Evolutionary conservation across 2,329 filamentous ascomycete genomes (phyloP).

Genomic region (Dothistroma septosporum): DNA sequence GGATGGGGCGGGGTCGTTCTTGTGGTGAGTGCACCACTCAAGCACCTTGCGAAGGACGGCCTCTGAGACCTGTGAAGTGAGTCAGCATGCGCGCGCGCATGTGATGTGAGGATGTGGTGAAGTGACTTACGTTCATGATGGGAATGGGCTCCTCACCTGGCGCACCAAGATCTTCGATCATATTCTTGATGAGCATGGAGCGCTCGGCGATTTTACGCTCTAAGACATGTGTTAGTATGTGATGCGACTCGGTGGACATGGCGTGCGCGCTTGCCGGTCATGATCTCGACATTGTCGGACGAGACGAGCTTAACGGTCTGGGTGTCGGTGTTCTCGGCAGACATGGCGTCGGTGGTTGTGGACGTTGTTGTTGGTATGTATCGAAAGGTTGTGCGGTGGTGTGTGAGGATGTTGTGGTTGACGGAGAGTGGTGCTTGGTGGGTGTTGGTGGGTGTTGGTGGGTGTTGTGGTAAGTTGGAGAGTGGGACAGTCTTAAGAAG

Average conservation of each 20-base stretch:
- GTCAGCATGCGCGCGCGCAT: slow-evolving; percentile 29
- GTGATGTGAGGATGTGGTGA: slow-evolving; percentile 2
- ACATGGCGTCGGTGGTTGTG: slow-evolving; percentile 14
- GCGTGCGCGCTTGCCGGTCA: slow-evolving; percentile 34
- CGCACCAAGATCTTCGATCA: slow-evolving; percentile 86
- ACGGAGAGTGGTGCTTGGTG: not conserved
- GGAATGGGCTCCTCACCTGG: slow-evolving; percentile 67
- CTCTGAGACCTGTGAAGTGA: slow-evolving; percentile 65
- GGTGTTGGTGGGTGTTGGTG: not conserved
- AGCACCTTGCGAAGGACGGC: slow-evolving; percentile 92
- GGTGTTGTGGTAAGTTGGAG: not conserved
- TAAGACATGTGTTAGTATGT: slow-evolving; percentile 23
- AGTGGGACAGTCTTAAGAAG: not conserved
- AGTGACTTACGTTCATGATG: slow-evolving; percentile 63
- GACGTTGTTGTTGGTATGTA: slow-evolving; percentile 4
- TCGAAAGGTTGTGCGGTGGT: not conserved
- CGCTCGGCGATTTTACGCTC: slow-evolving; percentile 84
- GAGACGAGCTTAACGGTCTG: slow-evolving; percentile 43
- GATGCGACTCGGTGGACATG: slow-evolving; percentile 4
- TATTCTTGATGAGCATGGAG: slow-evolving; percentile 94
- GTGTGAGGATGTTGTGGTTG: not conserved
- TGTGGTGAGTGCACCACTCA: slow-evolving; percentile 97
- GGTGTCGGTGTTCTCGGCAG: slow-evolving; percentile 20
- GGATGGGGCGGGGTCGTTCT: slow-evolving; percentile 74
- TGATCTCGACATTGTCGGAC: slow-evolving; percentile 45